Evolutionary conservation across 768 basidiomycete genomes (phyloP), one percentile per base, ranked within the genome.

Genomic region (Lyophyllum semitale): DNA sequence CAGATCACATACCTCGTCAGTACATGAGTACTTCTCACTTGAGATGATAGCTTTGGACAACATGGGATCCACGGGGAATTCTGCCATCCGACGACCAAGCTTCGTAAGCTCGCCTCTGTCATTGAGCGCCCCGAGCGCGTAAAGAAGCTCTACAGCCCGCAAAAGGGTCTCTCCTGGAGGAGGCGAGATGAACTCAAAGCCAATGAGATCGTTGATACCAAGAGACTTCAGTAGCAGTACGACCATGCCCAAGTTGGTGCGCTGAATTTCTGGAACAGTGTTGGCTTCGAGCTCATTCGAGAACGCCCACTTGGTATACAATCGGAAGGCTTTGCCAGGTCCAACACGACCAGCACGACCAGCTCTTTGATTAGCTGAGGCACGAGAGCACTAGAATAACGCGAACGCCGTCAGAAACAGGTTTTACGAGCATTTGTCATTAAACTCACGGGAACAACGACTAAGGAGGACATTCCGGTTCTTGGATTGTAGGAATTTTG

Each of bases 31-130:
- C 53, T 89, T 83, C 69, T 98, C 97, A 67, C 95, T 97, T 42
- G 93, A 89, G 57, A 99, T 94, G 68, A 99, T 96, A 5, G 89
- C 87, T 71, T 98, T 98, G 22, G 91, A 93, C 62, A 99, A 73
- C 90, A 97, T 97, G 7, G 97, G 97, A 66, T 99, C 97, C 18
- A 98, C 94, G 9, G 95, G 97, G 73, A 99, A 98, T 69, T 99
- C 97, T 0, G 96, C 95, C 97, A 99, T 98, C 51, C 95, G 77
- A 55, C 97, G 81, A 1, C 97, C 97, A 32, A 98, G 82, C 65
- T 98, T 94, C n/a, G 97, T 99, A 59, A 99, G 71, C 70, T 99
- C 97, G 7, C 97, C 97, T 51, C 91, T 79, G 69, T 98, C 95
- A 68, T 98, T 98, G 58, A 99, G 78, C 0, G 97, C 95, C 26